A percentile compares a stretch with the other conserved stretches of the same genome.
Evolutionary conservation across 768 basidiomycete species (phyloP).

Genomic region (Brasilioporus rufonigricans): DNA sequence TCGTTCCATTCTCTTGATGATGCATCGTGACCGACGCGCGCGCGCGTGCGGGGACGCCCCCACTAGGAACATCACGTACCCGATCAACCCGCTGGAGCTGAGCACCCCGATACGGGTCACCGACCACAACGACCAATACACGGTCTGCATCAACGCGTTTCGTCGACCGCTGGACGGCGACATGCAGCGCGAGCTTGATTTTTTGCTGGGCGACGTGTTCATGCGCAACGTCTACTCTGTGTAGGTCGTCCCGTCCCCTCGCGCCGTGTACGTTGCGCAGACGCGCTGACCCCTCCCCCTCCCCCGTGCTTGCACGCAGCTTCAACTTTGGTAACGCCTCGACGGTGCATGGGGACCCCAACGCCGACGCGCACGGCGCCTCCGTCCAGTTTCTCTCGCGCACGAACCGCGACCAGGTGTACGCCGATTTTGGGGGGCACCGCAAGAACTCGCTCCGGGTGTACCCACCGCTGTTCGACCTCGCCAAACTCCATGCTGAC

Average conservation of each 20-base stretch:
- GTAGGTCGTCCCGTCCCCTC: constrained; percentile 22
- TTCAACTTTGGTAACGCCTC: constrained; percentile 42
- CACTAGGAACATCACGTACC: constrained; percentile 31
- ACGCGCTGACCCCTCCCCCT: too few relatives aligned
- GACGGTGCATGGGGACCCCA: neutral
- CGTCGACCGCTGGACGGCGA: constrained; percentile 28
- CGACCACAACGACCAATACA: constrained; percentile 31
- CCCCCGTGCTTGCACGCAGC: too few relatives aligned
- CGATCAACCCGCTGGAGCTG: constrained; percentile 47
- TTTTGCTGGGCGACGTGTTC: constrained; percentile 43
- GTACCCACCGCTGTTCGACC: constrained; percentile 25
- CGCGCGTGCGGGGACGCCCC: neutral
- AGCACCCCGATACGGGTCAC: constrained; percentile 29
- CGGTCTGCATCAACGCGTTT: constrained; percentile 39
- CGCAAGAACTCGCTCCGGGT: constrained; percentile 14
- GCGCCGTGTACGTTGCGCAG: too few relatives aligned
- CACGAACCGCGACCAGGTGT: constrained; percentile 35
- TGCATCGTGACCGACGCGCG: too few relatives aligned
- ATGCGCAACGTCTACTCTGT: constrained; percentile 46
- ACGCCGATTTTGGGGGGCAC: constrained; percentile 21
- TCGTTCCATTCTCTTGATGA: neutral
- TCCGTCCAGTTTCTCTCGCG: constrained; percentile 42
- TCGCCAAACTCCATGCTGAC: constrained; percentile 17
- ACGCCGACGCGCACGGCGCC: constrained; percentile 24
- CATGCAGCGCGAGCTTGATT: constrained; percentile 32